Evolutionary conservation across 169 alveolate species (phyloP), one percentile per base, ranked within the genome.

Genomic region (Eimeria maxima): DNA sequence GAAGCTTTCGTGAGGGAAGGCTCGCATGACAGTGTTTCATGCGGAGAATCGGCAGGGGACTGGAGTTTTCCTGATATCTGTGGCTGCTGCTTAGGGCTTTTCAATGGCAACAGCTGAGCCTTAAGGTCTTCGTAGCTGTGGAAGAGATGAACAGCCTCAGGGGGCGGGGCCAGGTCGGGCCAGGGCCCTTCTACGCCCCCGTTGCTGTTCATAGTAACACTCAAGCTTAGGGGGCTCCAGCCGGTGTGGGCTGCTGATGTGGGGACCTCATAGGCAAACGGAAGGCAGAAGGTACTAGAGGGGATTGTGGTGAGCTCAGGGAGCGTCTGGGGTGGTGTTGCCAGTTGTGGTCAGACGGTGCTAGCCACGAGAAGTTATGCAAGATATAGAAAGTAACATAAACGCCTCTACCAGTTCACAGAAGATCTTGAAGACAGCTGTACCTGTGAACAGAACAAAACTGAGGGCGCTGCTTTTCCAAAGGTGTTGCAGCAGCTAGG

Each of bases 101-200:
- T 14, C 53, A 24, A 5, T 2, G 93, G 80, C 38, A 86, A 18
- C 2, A 86, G 81, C 63, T 33, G 93, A 24, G 93, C 55, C 60
- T 53, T 55, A 44, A 86, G 93, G 63, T 67, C 44, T 22, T 86
- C 93, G 20, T 86, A 86, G 45, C 93, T 86, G n/a, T 86, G 93
- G 44, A 45, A 55, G 2, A 86, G 78, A 63, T 86, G 93, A 18
- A 86, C 78, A 29, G 93, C 93, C 78, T 86, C 80, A 13, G 57
- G 93, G 2, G 93, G 93, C n/a, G 93, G 93, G 44, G 80, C 78
- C 80, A 86, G 42, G 63, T 86, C 93, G 27, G 93, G 93, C 93
- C 93, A 86, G 76, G 93, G 81, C 42, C 81, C 67, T 44, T 18
- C n/a, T 3, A 86, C n/a, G 57, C 55, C 63, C 27, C 42, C 87